phyloP scores from a whole-genome alignment of 1,139 yeast species.

The Pichia sp. region DNA sequence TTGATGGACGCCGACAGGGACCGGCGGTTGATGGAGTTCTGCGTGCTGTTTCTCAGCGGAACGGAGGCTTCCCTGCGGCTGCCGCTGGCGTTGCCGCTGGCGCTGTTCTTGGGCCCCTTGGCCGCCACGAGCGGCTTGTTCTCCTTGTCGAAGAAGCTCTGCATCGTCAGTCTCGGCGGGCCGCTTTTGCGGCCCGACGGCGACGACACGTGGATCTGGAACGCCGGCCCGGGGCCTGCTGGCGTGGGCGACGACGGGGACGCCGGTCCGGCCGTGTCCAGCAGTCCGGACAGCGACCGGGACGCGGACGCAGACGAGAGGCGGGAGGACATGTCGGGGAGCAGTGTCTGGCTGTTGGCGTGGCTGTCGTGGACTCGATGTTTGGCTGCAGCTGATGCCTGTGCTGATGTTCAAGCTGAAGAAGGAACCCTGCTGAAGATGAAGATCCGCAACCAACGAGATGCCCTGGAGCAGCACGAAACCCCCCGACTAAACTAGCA shows the following conservation, averaged over 20 bases:
- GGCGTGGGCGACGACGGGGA: neutral
- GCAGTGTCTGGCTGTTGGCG: too few species aligned
- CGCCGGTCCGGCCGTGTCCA: conserved; percentile 20
- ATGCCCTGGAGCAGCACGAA: too few species aligned
- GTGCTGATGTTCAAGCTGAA: neutral
- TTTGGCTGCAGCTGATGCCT: too few species aligned
- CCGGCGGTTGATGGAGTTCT: conserved; percentile 3
- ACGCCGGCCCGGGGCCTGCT: neutral
- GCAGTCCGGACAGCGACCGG: conserved; percentile 9
- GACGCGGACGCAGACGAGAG: conserved; percentile 12
- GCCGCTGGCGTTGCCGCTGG: neutral
- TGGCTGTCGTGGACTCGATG: too few species aligned
- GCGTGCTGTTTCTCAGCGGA: neutral
- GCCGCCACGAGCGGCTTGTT: conserved; percentile 1
- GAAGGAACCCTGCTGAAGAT: too few species aligned
- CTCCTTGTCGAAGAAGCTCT: conserved; percentile 16
- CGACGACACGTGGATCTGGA: conserved; percentile 1
- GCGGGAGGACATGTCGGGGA: conserved; percentile 4
- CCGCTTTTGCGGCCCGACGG: neutral
- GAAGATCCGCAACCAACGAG: too few species aligned
- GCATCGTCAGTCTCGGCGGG: conserved; percentile 14
- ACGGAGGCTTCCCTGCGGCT: neutral
- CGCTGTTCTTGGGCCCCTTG: neutral
- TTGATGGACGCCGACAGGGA: conserved; percentile 6
- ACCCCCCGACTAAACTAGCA: neutral